phyloP scores from a whole-genome alignment of 2,329 filamentous ascomycete genomes.

The Colletotrichum phormii region DNA sequence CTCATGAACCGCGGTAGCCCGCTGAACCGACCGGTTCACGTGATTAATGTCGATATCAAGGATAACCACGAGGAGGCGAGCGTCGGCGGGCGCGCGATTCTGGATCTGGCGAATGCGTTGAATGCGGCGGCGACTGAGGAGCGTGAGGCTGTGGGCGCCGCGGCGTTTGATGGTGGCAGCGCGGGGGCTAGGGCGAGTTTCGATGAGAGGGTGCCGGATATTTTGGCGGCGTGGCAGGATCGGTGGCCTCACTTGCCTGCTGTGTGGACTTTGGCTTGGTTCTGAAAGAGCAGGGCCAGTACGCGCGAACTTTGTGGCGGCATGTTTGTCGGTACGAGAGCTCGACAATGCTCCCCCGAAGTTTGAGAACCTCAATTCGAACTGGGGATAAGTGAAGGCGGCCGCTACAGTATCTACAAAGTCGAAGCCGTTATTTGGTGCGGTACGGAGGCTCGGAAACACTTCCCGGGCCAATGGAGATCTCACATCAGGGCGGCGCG shows the following conservation, averaged over 20 bases:
- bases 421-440: no score
- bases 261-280: constrained; percentile 95
- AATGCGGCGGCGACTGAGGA: constrained; percentile 86
- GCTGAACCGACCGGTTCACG: constrained; percentile 92
- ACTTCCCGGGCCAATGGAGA: no score
- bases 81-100: constrained; percentile 88
- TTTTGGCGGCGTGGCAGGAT: constrained; percentile 94
- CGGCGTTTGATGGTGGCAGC: constrained; percentile 76
- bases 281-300: constrained; percentile 59
- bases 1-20: constrained; percentile 86
- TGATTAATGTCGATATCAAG: constrained; percentile 98
- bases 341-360: no score
- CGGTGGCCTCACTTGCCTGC: constrained; percentile 92
- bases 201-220: constrained; percentile 92
- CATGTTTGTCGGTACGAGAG: no score
- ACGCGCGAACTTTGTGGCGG: no score
- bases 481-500: background rate
- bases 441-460: background rate
- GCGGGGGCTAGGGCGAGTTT: constrained; percentile 79
- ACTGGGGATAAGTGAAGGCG: no score
- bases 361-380: no score
- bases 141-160: constrained; percentile 71
- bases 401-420: no score
- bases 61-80: constrained; percentile 98
- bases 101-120: constrained; percentile 88